phyloP scores from a whole-genome alignment of 2,329 filamentous ascomycete genomes.

The Lachnellula willkommii region DNA sequence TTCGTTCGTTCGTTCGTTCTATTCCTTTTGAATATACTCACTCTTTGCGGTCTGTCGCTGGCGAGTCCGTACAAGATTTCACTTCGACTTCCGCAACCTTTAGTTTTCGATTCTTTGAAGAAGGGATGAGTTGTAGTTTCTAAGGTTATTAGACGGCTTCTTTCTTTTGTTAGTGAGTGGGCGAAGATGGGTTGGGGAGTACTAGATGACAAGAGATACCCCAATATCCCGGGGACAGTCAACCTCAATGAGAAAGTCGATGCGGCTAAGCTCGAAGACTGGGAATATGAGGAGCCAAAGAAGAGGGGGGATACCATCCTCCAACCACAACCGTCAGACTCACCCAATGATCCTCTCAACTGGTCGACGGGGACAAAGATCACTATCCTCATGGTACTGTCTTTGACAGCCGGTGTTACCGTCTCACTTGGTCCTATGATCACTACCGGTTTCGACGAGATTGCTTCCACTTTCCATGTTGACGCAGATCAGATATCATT shows the following conservation, averaged over 20 bases:
- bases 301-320: slow-evolving; percentile 38
- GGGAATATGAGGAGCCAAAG: slow-evolving; percentile 31
- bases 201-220: slow-evolving; percentile 26
- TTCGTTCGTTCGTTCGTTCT: slow-evolving; percentile 6
- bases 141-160: slow-evolving; percentile 7
- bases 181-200: slow-evolving; percentile 26
- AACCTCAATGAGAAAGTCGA: slow-evolving; percentile 21
- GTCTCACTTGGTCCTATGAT: slow-evolving; percentile 36
- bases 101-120: slow-evolving; percentile 7
- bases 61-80: slow-evolving; percentile 20
- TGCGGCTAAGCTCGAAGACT: slow-evolving; percentile 17
- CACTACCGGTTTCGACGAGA: slow-evolving; percentile 34
- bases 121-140: slow-evolving; percentile 8
- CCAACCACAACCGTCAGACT: slow-evolving; percentile 45
- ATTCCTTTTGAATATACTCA: neutral
- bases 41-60: slow-evolving; percentile 20
- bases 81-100: slow-evolving; percentile 7
- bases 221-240: slow-evolving; percentile 26
- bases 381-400: slow-evolving; percentile 10
- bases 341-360: slow-evolving; percentile 49
- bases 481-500: slow-evolving; percentile 35
- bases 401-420: no score
- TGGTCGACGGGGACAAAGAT: slow-evolving; percentile 33
- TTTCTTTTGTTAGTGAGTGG: slow-evolving; percentile 11
- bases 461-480: slow-evolving; percentile 34